These are phyloP conservation scores for Eimeria praecox DNA, from an alignment of 169 alveolate species.

Conservation along the genomic window DNA sequence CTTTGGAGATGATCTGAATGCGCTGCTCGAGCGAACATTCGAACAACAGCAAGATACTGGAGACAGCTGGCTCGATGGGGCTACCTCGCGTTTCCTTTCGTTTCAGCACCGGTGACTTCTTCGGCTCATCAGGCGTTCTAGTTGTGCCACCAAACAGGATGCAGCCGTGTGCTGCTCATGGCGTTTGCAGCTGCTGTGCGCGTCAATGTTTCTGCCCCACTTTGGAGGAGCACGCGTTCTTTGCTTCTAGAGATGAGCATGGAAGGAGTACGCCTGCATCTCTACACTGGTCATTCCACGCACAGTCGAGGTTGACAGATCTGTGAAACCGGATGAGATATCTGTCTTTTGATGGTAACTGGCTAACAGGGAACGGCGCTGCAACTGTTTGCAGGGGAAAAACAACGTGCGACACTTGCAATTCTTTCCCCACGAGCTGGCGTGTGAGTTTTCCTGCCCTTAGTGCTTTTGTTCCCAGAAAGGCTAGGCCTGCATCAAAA, in stretches of 20 bases:
- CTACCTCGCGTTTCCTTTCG: background rate
- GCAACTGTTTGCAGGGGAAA: slow-evolving; percentile 60
- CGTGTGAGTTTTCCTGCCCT: slow-evolving; percentile 37
- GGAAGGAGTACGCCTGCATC: slow-evolving; percentile 22
- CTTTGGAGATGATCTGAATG: background rate
- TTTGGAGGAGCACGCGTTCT: slow-evolving; percentile 76
- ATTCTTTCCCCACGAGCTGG: slow-evolving; percentile 66
- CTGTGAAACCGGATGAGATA: background rate
- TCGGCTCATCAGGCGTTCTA: background rate
- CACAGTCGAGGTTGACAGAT: background rate
- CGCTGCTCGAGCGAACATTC: background rate
- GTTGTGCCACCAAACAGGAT: background rate
- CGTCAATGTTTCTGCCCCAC: slow-evolving; percentile 78
- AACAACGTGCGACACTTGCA: slow-evolving; percentile 17
- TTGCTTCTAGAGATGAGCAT: slow-evolving; percentile 34
- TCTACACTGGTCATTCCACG: background rate
- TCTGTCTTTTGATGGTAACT: background rate
- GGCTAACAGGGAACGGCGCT: background rate
- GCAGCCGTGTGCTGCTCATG: slow-evolving; percentile 1
- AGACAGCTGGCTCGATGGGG: background rate
- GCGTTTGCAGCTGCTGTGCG: slow-evolving; percentile 80
- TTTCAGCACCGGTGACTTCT: too few relatives aligned
- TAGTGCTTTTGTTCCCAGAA: background rate
- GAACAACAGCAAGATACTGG: background rate
- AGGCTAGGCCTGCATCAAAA: background rate